Conservation (phyloP, 2,329 filamentous ascomycete genomes). For the Colletotrichum sp. region DNA sequence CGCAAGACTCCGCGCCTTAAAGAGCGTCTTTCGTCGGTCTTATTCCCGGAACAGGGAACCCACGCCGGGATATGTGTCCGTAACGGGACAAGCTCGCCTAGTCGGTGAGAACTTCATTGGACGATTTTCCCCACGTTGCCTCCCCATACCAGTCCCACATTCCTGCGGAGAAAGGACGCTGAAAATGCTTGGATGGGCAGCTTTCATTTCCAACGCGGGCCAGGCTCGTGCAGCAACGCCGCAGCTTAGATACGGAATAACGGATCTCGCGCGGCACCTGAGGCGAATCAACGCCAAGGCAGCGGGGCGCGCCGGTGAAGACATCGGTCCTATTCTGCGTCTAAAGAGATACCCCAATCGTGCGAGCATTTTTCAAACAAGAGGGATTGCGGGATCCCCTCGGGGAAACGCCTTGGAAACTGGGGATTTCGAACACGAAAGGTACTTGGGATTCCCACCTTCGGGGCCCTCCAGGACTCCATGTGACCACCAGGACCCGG, state of each 20-base stretch:
- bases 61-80: background rate
- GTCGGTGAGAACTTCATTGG: constrained; percentile 1
- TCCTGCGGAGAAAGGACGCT: background rate
- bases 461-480: background rate
- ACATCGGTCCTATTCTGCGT: constrained; percentile 1
- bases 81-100: background rate
- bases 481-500: background rate
- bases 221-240: background rate
- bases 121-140: background rate
- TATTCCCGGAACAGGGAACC: background rate
- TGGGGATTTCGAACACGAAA: background rate
- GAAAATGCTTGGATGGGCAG: background rate
- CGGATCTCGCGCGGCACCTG: constrained; percentile 7
- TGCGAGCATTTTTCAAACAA: background rate
- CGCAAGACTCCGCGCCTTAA: constrained; percentile 14
- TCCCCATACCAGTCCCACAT: background rate
- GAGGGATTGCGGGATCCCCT: constrained; percentile 10
- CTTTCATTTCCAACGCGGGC: background rate
- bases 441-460: background rate
- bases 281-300: background rate
- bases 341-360: background rate
- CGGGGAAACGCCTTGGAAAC: background rate
- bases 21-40: background rate
- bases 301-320: background rate
- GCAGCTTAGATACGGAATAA: background rate